phyloP scores from a whole-genome alignment of 164 flowering plant genomes.

The Sextonia rubra region DNA sequence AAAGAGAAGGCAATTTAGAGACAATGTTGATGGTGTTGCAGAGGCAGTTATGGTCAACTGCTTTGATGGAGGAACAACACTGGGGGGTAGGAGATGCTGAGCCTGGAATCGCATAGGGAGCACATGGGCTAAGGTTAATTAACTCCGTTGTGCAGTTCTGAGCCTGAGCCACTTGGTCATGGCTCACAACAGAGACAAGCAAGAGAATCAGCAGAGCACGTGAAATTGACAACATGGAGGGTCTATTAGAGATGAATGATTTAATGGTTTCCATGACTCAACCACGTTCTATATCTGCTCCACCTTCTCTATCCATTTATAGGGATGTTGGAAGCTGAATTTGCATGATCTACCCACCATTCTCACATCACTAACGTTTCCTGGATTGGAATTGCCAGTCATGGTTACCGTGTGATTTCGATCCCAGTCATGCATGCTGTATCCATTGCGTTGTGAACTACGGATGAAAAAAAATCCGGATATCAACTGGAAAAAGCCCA shows the following conservation, averaged over 20 bases:
- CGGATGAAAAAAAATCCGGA: too few species aligned
- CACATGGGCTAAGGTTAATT: constrained; percentile 6
- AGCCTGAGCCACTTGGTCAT: neutral
- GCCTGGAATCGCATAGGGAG: constrained; percentile 7
- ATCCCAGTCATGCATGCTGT: too few species aligned
- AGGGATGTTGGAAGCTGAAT: neutral
- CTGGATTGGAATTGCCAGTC: too few species aligned
- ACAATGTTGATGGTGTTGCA: constrained; percentile 10
- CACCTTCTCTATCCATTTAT: neutral
- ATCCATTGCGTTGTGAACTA: too few species aligned
- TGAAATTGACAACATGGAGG: neutral
- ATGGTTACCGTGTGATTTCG: too few species aligned
- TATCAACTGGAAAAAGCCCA: too few species aligned
- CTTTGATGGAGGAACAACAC: constrained; percentile 9
- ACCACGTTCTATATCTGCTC: neutral
- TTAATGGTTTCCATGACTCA: neutral
- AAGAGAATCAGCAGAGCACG: neutral
- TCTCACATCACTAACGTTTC: too few species aligned
- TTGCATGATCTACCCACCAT: constrained; percentile 3
- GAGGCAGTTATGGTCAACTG: constrained; percentile 4
- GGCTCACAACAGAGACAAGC: neutral
- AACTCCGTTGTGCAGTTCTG: constrained; percentile 11
- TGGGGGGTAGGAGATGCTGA: constrained; percentile 3
- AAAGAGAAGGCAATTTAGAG: constrained; percentile 2
- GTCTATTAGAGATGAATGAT: neutral